Evolutionary conservation across 2,329 filamentous ascomycete species (phyloP), one percentile per base, ranked within the genome.

Genomic region (Pseudogymnoascus sp.): DNA sequence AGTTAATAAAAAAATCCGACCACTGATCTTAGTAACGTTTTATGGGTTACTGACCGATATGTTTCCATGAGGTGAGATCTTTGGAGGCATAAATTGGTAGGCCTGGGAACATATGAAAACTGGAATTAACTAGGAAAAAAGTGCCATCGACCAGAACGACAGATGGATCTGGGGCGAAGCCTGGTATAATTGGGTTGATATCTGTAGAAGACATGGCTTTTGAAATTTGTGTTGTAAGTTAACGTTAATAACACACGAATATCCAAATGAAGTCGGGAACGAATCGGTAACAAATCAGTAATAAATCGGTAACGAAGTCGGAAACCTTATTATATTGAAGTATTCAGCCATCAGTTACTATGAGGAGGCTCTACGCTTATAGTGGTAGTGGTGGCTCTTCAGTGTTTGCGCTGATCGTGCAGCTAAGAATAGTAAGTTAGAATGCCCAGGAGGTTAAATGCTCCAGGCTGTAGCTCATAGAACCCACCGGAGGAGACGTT

Each of bases 51-150:
- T 10, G 1, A 40, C 37, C 37, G 15, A 40, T 21, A 40, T 40
- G 37, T 40, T 40, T 40, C 37, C 37, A 40, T 9, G 37, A 40
- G 37, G 37, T 37, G 35, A 76, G 67, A 59, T 76, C 71, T 33
- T 70, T 70, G 5, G 73, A 75, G 25, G 69, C 69, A 61, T 72
- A 73, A 45, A 72, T 70, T 59, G 80, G 79, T 0, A 77, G 72
- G 31, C 83, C 82, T 0, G 83, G 76, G 66, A 85, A 85, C 9
- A 84, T 78, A 68, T 85, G 84, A 66, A 85, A 83, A 7, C 82
- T 80, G 2, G 83, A 82, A 67, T 82, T 82, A 64, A 84, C 79
- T 42, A 72, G 67, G 63, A 70, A 73, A 65, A 69, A 74, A 1
- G 67, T 70, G 3, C 67, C 70, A 35, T 71, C 65, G 7, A 73